Evolutionary conservation across 2,329 filamentous ascomycete species (phyloP), one percentile per base, ranked within the genome.

Genomic region (Calonectria henricotiae): DNA sequence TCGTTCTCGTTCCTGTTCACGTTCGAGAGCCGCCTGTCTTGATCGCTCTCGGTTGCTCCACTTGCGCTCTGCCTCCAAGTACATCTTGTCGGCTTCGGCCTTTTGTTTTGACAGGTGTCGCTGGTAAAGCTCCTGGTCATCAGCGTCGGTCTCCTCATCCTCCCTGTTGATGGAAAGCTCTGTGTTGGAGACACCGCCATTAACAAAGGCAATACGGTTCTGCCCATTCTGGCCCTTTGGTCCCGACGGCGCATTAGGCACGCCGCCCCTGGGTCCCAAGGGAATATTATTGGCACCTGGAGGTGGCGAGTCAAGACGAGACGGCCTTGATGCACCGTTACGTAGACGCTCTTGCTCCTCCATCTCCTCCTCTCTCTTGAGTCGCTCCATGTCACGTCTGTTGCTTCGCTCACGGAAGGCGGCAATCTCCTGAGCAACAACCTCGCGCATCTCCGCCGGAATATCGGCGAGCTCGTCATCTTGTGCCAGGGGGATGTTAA

Each of bases 381-480:
- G 84, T 4, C 96, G 93, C 82, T 99, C 96, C 79, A 97, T 85
- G 79, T 99, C 96, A 44, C 96, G 89, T 71, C 93, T 91, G 70
- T 91, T 98, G 76, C 96, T 98, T 23, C 96, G 89, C 75, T 99
- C 96, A 74, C 96, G 89, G 85, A 99, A 99, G 0, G 95, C 94
- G 0, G 94, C 92, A 77, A 99, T 99, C 81, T 99, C 97, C 68
- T 92, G 92, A 0, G 96, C 94, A 17, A 99, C 96, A 0, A 94
- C 95, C 80, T 97, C 96, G 27, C 96, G 92, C 94, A 98, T 97
- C 80, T 98, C 96, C 0, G 94, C 92, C 0, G 96, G 96, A 58
- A 99, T 98, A 78, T 99, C 96, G 23, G 95, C 92, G 35, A 99
- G 87, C 79, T 99, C 96, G 79, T 99, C 97, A 73, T 99, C 96